Conservation (phyloP, 176 grass and related monocot genomes). For the Bonia amplexicaulis region DNA sequence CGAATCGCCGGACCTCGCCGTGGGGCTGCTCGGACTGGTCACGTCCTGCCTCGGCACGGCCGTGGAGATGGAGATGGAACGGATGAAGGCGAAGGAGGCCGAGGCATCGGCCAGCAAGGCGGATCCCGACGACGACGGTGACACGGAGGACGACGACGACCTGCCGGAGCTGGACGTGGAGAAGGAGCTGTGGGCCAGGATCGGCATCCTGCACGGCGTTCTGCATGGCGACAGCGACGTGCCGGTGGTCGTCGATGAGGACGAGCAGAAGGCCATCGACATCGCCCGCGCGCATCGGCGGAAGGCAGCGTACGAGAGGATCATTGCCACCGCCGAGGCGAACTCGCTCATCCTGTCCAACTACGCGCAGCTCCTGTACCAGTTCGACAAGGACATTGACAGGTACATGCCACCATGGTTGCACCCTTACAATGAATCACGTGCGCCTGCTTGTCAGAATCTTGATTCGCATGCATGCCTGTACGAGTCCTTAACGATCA, state of each 20-base stretch:
- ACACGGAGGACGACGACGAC: constrained; percentile 1
- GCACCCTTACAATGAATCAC: neutral
- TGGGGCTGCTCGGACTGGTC: constrained; percentile 38
- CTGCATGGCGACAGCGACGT: neutral
- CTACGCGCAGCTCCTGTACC: constrained; percentile 88
- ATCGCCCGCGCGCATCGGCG: constrained; percentile 10
- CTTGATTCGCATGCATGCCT: neutral
- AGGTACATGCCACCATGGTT: constrained; percentile 31
- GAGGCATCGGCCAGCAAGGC: neutral
- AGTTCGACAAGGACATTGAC: constrained; percentile 57
- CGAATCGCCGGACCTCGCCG: constrained; percentile 46
- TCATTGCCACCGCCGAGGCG: constrained; percentile 41
- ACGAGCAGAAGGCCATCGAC: neutral
- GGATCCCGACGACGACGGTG: neutral
- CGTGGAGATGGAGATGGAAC: constrained; percentile 28
- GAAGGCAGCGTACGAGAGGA: constrained; percentile 59
- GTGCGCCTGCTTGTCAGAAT: neutral
- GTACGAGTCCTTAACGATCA: neutral
- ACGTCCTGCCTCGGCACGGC: constrained; percentile 33
- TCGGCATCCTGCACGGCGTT: constrained; percentile 48
- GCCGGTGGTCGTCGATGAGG: neutral
- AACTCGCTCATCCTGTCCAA: constrained; percentile 84
- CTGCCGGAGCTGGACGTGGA: constrained; percentile 24
- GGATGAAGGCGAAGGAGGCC: constrained; percentile 1
- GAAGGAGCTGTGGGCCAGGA: constrained; percentile 51